Base-by-base conservation (phyloP, 1,284 basidiomycete species). In the Uromyces viciae-fabae region DNA sequence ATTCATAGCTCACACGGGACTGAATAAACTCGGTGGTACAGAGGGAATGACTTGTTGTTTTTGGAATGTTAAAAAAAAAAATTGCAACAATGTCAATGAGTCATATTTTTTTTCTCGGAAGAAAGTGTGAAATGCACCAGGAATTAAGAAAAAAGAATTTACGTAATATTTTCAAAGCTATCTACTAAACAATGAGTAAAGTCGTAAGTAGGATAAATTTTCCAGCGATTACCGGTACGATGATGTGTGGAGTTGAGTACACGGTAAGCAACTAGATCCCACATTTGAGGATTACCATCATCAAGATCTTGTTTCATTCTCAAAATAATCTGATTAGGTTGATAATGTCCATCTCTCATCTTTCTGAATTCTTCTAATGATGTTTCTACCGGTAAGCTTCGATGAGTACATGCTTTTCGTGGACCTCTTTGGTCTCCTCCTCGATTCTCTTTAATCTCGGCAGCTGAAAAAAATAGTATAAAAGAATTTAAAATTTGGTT, bases 81-180 rank as follows among this genome's bases (percentile, higher is more conserved):
- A 60, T 42, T 9, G 19, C 43, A 52, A 46, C 28, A 25, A 72
- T 49, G 43, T 72, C 43, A n/a, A 11, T 38, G 52, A 40, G 28
- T 31, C 62, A 42, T 42, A 56, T 7, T 49, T 7, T 15, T 5
- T 60, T 22, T 1, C 22, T 5, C 7, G 17, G 2, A 43, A 49
- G 69, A 54, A 31, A 43, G 36, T 43, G 56, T 42, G 15, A 60
- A 46, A 36, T 81, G 43, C 11, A 22, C 64, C 68, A n/a, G n/a
- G n/a, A n/a, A n/a, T n/a, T n/a, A 28, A 66, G n/a, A n/a, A n/a
- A n/a, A n/a, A n/a, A 25, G 40, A 25, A 52, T 94, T 85, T 84
- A 95, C 94, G 95, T 94, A 85, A 99, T 98, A 87, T 98, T 98
- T 87, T 99, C 97, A 85, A 99, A 93, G 84, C 94, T 97, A 90